Percentiles rank a stretch among this genome's conserved stretches.
These are phyloP conservation scores for Ligustrum vulgare DNA, from an alignment of 257 asterid species.

Conservation along the genomic window DNA sequence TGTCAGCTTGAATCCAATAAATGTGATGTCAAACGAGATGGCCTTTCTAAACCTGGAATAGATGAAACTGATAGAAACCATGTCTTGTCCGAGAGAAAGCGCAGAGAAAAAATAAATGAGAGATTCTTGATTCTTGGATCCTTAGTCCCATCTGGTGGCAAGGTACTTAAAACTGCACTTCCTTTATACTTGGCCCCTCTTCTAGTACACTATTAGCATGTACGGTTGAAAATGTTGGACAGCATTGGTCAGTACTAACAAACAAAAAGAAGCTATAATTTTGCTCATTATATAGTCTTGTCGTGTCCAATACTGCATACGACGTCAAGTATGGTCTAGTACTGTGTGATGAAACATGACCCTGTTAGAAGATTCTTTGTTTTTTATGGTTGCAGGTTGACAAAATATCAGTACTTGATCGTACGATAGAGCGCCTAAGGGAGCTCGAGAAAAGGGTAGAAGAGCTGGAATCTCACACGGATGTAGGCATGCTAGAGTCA, in stretches of 20 bases:
- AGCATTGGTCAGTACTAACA: too few species aligned
- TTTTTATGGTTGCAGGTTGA: constrained; percentile 59
- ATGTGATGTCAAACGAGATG: constrained; percentile 35
- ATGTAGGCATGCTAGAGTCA: constrained; percentile 37
- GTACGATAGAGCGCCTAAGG: constrained; percentile 72
- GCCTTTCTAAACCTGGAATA: constrained; percentile 41
- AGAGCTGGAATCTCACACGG: constrained; percentile 64
- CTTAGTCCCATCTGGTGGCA: constrained; percentile 78
- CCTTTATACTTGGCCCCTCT: neutral
- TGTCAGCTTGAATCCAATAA: constrained; percentile 33
- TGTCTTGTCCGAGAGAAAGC: constrained; percentile 76
- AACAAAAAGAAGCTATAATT: too few species aligned
- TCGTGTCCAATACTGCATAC: too few species aligned
- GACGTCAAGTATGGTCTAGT: neutral
- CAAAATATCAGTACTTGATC: constrained; percentile 82
- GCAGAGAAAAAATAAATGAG: constrained; percentile 76
- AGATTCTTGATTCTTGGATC: constrained; percentile 73
- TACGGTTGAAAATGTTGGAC: too few species aligned
- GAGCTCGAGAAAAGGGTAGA: constrained; percentile 71
- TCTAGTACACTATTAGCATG: neutral
- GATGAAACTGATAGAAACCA: constrained; percentile 62
- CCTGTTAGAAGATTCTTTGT: neutral
- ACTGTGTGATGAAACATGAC: neutral
- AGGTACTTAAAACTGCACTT: constrained; percentile 45
- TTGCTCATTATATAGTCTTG: too few species aligned